These are phyloP conservation scores for Chrysanthemum seticuspe DNA, from an alignment of 129 eudicot genomes.

Conservation along the genomic window DNA sequence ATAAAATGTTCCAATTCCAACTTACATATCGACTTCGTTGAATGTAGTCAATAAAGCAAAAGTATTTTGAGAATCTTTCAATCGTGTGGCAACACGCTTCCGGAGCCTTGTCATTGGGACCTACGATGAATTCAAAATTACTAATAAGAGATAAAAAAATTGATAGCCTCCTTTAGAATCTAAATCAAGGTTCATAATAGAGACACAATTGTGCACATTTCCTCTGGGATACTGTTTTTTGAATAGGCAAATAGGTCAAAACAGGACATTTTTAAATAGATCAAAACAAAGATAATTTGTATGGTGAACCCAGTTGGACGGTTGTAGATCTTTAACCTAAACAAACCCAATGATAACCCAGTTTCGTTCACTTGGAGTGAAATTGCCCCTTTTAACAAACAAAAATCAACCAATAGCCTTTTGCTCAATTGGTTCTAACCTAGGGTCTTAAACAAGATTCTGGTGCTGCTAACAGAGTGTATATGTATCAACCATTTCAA, in stretches of 20 bases:
- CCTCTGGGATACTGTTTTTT: neutral
- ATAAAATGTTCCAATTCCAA: constrained; percentile 3
- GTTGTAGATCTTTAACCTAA: no score
- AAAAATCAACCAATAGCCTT: neutral
- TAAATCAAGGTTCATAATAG: neutral
- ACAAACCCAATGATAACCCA: no score
- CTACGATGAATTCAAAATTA: constrained; percentile 17
- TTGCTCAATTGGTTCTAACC: constrained; percentile 4
- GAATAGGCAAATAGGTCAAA: no score
- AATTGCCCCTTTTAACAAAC: no score
- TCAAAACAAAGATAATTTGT: no score
- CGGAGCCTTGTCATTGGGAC: constrained; percentile 80
- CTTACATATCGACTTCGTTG: constrained; percentile 71
- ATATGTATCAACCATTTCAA: neutral
- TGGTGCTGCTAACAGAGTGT: neutral
- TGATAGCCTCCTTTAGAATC: neutral
- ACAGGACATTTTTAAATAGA: no score
- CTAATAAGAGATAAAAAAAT: neutral
- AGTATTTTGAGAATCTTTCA: constrained; percentile 73
- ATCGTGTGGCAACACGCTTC: constrained; percentile 65
- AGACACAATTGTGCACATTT: neutral
- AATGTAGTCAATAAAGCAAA: constrained; percentile 68
- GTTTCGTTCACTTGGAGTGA: no score
- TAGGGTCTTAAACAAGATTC: neutral
- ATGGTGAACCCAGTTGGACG: no score